These are phyloP conservation scores for Knufia petricola DNA, from an alignment of 2,329 filamentous ascomycete species.

Conservation along the genomic window DNA sequence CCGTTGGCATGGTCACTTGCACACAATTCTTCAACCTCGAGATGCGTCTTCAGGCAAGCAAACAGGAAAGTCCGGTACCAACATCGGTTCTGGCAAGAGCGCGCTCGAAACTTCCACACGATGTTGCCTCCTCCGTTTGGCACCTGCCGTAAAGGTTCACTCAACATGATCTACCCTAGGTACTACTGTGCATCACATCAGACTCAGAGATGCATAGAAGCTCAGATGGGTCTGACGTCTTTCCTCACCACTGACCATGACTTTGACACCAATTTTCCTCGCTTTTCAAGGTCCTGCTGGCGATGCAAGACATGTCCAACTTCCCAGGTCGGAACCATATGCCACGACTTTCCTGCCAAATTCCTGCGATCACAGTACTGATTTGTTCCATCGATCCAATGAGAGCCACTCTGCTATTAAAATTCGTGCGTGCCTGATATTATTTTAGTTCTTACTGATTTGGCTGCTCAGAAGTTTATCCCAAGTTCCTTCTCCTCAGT, in stretches of 20 bases:
- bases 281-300: not conserved
- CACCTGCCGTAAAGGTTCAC: too few relatives aligned
- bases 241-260: not conserved
- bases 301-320: not conserved
- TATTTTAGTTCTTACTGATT: not conserved
- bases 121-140: too few relatives aligned
- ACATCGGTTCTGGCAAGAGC: too few relatives aligned
- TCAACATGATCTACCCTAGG: too few relatives aligned
- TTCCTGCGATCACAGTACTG: constrained; percentile 1
- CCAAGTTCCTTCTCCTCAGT: constrained; percentile 10
- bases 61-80: too few relatives aligned
- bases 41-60: too few relatives aligned
- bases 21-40: too few relatives aligned
- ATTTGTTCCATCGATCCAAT: not conserved
- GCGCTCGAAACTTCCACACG: too few relatives aligned
- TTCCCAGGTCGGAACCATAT: not conserved
- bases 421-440: constrained; percentile 9
- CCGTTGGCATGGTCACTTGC: too few relatives aligned
- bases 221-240: not conserved
- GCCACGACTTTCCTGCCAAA: not conserved
- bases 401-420: constrained; percentile 11
- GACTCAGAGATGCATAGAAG: not conserved
- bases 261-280: constrained; percentile 1
- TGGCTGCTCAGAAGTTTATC: constrained; percentile 8
- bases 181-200: too few relatives aligned